A percentile compares a stretch with the other conserved stretches of the same genome.
Evolutionary conservation across 176 grass and related monocot genomes (phyloP).

Genomic region (Triticum urartu): DNA sequence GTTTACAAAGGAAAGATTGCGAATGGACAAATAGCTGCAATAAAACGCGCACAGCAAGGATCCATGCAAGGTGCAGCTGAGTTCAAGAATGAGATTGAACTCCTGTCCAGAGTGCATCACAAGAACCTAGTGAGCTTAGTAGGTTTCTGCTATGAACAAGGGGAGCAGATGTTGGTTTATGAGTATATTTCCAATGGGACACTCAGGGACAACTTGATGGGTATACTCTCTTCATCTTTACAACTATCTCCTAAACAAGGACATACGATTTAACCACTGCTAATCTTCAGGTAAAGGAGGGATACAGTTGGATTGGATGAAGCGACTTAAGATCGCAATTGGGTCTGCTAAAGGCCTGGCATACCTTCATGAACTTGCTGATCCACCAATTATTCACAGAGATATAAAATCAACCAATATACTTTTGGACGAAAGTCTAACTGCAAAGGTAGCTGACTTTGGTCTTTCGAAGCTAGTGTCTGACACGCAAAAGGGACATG

Average conservation of each 20-base stretch:
- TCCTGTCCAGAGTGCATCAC: conserved; percentile 78
- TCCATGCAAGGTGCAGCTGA: conserved; percentile 74
- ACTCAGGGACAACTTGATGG: conserved; percentile 60
- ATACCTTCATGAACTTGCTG: conserved; percentile 76
- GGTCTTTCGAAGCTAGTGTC: conserved; percentile 66
- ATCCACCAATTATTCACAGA: conserved; percentile 78
- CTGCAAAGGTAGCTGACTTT: conserved; percentile 81
- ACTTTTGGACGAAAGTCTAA: conserved; percentile 60
- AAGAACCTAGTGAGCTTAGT: conserved; percentile 72
- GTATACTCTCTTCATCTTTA: conserved; percentile 33
- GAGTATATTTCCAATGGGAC: conserved; percentile 69
- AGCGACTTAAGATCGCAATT: conserved; percentile 45
- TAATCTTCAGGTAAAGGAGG: conserved; percentile 47
- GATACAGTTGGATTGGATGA: conserved; percentile 54
- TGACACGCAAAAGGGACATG: conserved; percentile 52
- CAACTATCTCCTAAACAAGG: conserved; percentile 9
- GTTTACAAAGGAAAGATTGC: conserved; percentile 63
- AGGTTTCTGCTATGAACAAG: conserved; percentile 77
- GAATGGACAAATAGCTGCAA: conserved; percentile 53
- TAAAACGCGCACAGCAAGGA: conserved; percentile 71
- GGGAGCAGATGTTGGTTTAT: conserved; percentile 75
- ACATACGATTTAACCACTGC: conserved; percentile 16
- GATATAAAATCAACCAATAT: conserved; percentile 83
- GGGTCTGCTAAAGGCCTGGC: conserved; percentile 69
- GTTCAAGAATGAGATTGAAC: conserved; percentile 83